Evolutionary conservation across 805 yeast species (phyloP), one percentile per base, ranked within the genome.

Genomic region (Monosporozyma aquatica): DNA sequence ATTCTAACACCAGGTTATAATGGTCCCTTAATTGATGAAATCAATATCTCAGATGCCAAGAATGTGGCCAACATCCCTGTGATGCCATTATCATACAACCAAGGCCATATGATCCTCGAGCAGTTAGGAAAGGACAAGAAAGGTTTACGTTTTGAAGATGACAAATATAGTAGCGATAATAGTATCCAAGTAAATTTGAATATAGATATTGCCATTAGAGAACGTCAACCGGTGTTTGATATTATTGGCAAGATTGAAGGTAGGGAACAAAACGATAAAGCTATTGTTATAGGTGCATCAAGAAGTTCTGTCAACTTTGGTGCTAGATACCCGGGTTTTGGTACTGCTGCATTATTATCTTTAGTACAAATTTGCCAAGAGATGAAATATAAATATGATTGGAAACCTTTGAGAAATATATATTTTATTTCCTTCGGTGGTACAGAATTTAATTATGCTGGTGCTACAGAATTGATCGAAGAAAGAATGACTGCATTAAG

Each of bases 351-450:
- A 1, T 55, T 89, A 42, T 61, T 89, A 18, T 90, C 89, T 48
- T 62, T 89, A 44, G 76, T 84, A 8, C 75, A 82, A 43, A 59
- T 83, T 0, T 75, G 87, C 42, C 76, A 85, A 17, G 69, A 75
- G 22, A 65, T 87, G 59, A 78, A 75, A 45, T 69, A 76, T 41
- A 68, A 78, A 28, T 72, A 71, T 51, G 76, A 79, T 46, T 89
- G 97, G 97, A 67, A 69, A 37, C 97, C 97, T 0, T 61, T 87
- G 30, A 73, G 97, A 58, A 71, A 89, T 3, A 79, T 89, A 11
- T 80, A 81, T 54, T 87, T 89, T 64, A 76, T 78, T 0, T 84
- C 95, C 0, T 87, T 83, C 67, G 95, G 89, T 53, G 96, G 84
- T 1, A 67, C 82, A 0, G 78, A 80, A 47, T 87, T 82, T 54